Conservation (phyloP, 805 yeast species). For the Wickerhamiella parazyma region DNA sequence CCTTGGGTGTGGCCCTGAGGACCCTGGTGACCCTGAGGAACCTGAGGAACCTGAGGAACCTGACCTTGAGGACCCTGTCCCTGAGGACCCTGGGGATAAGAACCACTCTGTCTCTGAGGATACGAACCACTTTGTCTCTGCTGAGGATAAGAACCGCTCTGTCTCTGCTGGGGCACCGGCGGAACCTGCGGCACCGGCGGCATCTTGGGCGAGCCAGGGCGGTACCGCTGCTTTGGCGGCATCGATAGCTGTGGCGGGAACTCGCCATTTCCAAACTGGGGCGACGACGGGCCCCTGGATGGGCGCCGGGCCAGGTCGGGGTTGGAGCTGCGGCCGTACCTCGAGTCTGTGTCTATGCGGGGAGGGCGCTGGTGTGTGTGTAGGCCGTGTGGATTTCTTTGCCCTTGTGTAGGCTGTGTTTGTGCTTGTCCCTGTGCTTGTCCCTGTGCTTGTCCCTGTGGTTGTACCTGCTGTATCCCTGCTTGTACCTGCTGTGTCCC, state of each 20-base stretch:
- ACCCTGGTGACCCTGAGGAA: too few species aligned
- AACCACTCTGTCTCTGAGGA: too few species aligned
- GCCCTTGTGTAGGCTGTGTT: too few species aligned
- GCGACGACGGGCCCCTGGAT: not conserved
- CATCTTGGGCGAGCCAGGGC: not conserved
- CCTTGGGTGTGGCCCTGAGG: not conserved
- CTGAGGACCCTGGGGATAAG: too few species aligned
- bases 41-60: too few species aligned
- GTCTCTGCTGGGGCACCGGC: too few species aligned
- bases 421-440: not conserved
- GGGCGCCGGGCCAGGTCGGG: not conserved
- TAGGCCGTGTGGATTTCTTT: too few species aligned
- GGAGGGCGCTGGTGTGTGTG: too few species aligned
- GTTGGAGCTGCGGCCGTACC: slow-evolving; percentile 3
- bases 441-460: not conserved
- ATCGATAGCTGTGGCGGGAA: not conserved
- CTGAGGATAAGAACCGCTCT: too few species aligned
- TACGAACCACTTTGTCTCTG: too few species aligned
- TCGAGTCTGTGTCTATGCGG: too few species aligned
- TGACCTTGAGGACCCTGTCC: too few species aligned
- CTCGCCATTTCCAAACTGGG: not conserved
- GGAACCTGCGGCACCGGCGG: not conserved
- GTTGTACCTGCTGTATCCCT: not conserved
- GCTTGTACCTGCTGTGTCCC: not conserved
- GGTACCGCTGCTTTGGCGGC: slow-evolving; percentile 2